Conservation (phyloP, 208 protist species). For the Trypanosoma mega region DNA sequence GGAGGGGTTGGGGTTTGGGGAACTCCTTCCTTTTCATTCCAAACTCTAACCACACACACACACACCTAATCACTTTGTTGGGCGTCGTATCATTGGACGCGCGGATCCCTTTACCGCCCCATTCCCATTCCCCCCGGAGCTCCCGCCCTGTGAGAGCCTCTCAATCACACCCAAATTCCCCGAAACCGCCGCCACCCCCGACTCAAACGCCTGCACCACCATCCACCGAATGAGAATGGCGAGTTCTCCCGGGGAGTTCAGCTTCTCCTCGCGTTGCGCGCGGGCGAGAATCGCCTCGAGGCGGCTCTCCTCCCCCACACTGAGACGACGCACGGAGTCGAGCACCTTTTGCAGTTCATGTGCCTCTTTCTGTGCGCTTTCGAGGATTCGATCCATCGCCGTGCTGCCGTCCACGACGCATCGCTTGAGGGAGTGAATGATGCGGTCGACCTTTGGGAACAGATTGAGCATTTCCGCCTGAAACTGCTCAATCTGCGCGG, state of each 20-base stretch:
- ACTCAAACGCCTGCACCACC: conserved; percentile 19
- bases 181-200: conserved; percentile 8
- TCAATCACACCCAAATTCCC: conserved; percentile 18
- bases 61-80: too few relatives aligned
- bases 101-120: neutral
- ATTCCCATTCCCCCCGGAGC: neutral
- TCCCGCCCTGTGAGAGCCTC: neutral
- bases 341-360: conserved; percentile 3
- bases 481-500: conserved; percentile 17
- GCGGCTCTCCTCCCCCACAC: conserved; percentile 8
- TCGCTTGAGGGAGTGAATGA: conserved; percentile 15
- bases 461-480: conserved; percentile 18
- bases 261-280: neutral
- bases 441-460: conserved; percentile 7
- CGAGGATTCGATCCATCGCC: conserved; percentile 7
- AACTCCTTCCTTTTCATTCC: too few relatives aligned
- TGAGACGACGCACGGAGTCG: conserved; percentile 16
- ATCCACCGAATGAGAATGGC: conserved; percentile 29
- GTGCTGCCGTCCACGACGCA: conserved; percentile 4
- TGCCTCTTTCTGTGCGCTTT: conserved; percentile 17
- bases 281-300: neutral
- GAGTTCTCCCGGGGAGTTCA: conserved; percentile 8
- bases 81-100: too few relatives aligned
- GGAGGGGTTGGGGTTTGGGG: too few relatives aligned
- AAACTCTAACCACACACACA: too few relatives aligned